Conservation (phyloP, 2,329 filamentous ascomycete species). For the Thyridium curvatum region DNA sequence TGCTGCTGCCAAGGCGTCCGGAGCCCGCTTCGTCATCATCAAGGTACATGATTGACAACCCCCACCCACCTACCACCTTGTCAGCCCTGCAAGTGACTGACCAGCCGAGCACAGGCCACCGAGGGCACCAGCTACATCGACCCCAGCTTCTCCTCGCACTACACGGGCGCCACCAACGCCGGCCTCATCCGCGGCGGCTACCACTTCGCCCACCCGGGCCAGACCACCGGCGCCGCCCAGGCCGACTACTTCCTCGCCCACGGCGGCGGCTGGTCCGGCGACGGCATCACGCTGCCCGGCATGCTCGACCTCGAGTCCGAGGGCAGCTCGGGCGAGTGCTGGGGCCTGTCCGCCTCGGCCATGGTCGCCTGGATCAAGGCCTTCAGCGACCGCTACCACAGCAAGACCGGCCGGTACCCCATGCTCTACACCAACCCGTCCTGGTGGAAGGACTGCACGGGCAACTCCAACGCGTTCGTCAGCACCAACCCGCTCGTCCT, state of each 20-base stretch:
- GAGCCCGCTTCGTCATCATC: conserved; percentile 38
- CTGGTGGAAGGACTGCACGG: conserved; percentile 50
- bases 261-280: conserved; percentile 46
- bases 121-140: conserved; percentile 42
- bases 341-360: conserved; percentile 32
- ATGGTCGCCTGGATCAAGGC: conserved; percentile 48
- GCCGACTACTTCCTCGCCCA: conserved; percentile 45
- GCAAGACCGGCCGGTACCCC: conserved; percentile 38
- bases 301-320: conserved; percentile 49
- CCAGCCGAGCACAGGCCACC: conserved; percentile 44
- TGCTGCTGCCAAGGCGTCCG: conserved; percentile 24
- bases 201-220: conserved; percentile 45
- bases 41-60: too few species aligned
- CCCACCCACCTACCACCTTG: too few species aligned
- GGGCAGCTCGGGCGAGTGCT: conserved; percentile 32
- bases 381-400: conserved; percentile 44
- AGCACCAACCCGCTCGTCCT: conserved; percentile 40
- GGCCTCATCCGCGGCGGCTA: conserved; percentile 49
- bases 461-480: conserved; percentile 37
- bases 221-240: conserved; percentile 36
- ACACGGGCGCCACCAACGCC: conserved; percentile 40
- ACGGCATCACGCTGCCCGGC: conserved; percentile 48
- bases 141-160: conserved; percentile 40
- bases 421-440: conserved; percentile 45
- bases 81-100: too few species aligned